Evolutionary conservation across 805 yeast genomes (phyloP), one percentile per base, ranked within the genome.

Genomic region (Kuraishia capsulata): DNA sequence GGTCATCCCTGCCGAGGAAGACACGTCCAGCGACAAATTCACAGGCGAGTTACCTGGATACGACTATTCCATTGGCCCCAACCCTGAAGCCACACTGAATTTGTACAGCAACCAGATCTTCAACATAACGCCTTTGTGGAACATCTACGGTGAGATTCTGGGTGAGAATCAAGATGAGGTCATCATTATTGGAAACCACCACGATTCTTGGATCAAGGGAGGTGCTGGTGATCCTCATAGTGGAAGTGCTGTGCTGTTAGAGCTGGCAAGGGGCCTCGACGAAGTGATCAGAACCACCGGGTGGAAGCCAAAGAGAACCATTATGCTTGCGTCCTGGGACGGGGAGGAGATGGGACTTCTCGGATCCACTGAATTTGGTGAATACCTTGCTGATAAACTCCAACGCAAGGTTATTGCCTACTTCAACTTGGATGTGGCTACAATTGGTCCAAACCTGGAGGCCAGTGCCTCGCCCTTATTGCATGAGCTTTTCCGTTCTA

Each of bases 361-460:
- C 35, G 74, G 74, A 4, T 64, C 71, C 4, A 68, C 74, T n/a
- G 74, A 67, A 18, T 82, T 69, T 62, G 87, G 80, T 4, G 90
- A 83, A 53, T 76, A 74, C 39, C 63, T 73, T 39, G 68, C 67
- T 2, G 51, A 62, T 20, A 50, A 50, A 23, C 55, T 83, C 26
- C 61, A 65, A 35, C 64, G 61, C 30, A 66, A 69, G 32, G 79
- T 73, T 1, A 67, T 81, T 30, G 85, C 84, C 0, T 83, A 83
- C 52, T 51, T 84, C 42, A 83, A 83, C 56, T 55, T 78, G 40
- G 92, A 84, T 62, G 81, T 71, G 20, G 78, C 84, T 3, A 73
- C 69, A 4, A 53, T 71, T 17, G 90, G 92, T 3, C 53, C 69
- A 11, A 47, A 64, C 31, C 61, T 85, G 35, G 53, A 57, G 10